Percentiles rank a stretch among this genome's conserved stretches.
Conservation (phyloP, 805 yeast genomes). For the Cyberlindnera japonica region DNA sequence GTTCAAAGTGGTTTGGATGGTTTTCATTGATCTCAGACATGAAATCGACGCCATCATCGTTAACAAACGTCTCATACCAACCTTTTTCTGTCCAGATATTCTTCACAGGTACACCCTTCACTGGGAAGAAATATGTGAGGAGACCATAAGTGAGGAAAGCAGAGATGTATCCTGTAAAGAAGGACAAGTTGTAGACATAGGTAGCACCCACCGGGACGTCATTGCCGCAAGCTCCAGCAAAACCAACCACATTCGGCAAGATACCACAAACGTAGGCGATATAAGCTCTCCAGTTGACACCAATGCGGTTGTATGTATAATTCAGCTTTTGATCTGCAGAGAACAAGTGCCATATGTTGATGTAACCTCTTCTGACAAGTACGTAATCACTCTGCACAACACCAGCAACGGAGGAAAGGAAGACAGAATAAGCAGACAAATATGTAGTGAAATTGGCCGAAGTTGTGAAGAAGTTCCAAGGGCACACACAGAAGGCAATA, state of each 20-base stretch:
- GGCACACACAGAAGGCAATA: conserved; percentile 69
- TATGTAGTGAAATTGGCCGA: conserved; percentile 76
- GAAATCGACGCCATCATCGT: conserved; percentile 17
- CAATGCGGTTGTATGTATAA: conserved; percentile 61
- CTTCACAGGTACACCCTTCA: conserved; percentile 40
- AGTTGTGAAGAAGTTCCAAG: conserved; percentile 75
- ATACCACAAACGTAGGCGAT: conserved; percentile 79
- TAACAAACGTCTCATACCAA: conserved; percentile 38
- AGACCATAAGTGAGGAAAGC: conserved; percentile 53
- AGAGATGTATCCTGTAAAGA: conserved; percentile 68
- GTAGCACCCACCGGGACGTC: conserved; percentile 78
- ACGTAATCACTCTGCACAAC: conserved; percentile 65
- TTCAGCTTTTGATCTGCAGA: conserved; percentile 36
- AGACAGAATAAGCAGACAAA: conserved; percentile 76
- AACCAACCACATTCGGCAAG: conserved; percentile 81
- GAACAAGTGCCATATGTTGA: conserved; percentile 65
- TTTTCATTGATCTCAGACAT: conserved; percentile 15
- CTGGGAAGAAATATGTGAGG: conserved; percentile 52
- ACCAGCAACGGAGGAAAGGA: conserved; percentile 81
- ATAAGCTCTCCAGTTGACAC: conserved; percentile 82
- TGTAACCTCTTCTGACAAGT: conserved; percentile 69
- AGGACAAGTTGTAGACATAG: conserved; percentile 67
- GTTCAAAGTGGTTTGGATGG: conserved; percentile 22
- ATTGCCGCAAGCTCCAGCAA: conserved; percentile 76
- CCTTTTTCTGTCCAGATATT: conserved; percentile 43